phyloP scores from a whole-genome alignment of 106 monocot species.

The Dendrobium huoshanense region DNA sequence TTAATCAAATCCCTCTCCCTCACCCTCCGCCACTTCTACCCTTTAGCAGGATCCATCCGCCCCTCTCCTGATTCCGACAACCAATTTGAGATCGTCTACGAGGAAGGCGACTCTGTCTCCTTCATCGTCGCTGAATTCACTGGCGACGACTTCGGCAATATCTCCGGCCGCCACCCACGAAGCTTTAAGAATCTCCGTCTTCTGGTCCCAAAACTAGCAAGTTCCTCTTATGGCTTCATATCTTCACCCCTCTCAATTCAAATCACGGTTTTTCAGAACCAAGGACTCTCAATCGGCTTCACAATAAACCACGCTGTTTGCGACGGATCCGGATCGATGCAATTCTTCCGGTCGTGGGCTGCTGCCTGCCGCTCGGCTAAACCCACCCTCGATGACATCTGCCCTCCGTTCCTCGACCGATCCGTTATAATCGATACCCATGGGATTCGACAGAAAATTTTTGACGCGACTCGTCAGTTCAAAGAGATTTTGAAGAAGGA shows the following conservation, averaged over 20 bases:
- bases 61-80: not conserved
- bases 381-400: not conserved
- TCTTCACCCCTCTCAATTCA: conserved; percentile 17
- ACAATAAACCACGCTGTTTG: not conserved
- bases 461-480: too few relatives aligned
- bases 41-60: conserved; percentile 22
- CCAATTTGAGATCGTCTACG: conserved; percentile 22
- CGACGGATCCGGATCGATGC: conserved; percentile 11
- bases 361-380: not conserved
- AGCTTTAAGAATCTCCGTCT: not conserved
- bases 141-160: conserved; percentile 3
- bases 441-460: not conserved
- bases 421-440: not conserved
- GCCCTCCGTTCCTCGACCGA: not conserved
- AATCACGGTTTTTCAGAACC: not conserved
- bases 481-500: too few relatives aligned
- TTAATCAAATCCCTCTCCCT: conserved; percentile 49
- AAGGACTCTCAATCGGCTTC: not conserved
- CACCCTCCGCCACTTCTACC: conserved; percentile 35
- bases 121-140: not conserved
- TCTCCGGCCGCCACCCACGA: conserved; percentile 14
- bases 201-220: conserved; percentile 17
- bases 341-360: conserved; percentile 22
- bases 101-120: conserved; percentile 16
- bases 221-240: conserved; percentile 11